Conservation (phyloP, 345 rosid species). For the Pugionium dolabratum region DNA sequence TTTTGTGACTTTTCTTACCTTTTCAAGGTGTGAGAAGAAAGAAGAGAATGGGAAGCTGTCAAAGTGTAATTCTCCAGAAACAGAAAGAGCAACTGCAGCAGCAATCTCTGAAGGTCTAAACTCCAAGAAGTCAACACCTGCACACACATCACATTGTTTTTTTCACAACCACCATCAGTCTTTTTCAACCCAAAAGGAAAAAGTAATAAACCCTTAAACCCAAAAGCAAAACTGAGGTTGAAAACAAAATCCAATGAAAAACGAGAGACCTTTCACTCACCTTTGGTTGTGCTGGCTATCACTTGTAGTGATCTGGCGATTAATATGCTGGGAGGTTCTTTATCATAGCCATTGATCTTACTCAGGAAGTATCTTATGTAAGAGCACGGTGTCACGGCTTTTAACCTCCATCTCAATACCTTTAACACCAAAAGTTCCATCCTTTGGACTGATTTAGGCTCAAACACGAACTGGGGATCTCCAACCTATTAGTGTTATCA, state of each 20-base stretch:
- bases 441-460: constrained; percentile 55
- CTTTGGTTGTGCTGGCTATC: constrained; percentile 55
- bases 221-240: background rate
- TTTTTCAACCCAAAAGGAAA: background rate
- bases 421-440: constrained; percentile 70
- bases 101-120: constrained; percentile 75
- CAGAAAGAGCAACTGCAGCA: constrained; percentile 72
- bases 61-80: constrained; percentile 39
- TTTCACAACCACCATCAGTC: constrained; percentile 26
- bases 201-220: background rate
- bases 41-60: constrained; percentile 29
- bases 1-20: constrained; percentile 27
- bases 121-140: constrained; percentile 80
- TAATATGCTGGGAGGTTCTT: constrained; percentile 38
- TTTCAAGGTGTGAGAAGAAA: constrained; percentile 35
- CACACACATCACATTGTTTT: constrained; percentile 23
- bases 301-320: constrained; percentile 50
- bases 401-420: constrained; percentile 70
- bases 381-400: constrained; percentile 54
- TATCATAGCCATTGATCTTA: constrained; percentile 45
- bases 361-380: constrained; percentile 53
- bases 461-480: constrained; percentile 53
- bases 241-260: constrained; percentile 1
- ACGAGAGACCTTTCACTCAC: constrained; percentile 47
- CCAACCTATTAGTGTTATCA: constrained; percentile 46